Conservation (phyloP, 129 eudicot genomes). For the Pulicaria dysenterica region DNA sequence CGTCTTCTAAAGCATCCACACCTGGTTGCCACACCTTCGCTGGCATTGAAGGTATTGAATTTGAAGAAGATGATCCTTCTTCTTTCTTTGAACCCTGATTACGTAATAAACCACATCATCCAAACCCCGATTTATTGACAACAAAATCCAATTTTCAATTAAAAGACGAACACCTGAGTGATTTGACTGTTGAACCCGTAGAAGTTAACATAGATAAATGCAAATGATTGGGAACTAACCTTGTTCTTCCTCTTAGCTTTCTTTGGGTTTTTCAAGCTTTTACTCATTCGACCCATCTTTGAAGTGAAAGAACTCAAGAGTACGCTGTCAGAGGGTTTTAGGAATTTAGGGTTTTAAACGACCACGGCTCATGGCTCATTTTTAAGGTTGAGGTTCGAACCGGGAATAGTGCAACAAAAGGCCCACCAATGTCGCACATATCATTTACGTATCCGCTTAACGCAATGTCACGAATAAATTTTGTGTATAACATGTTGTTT, state of each 20-base stretch:
- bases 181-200: not conserved
- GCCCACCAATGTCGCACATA: not conserved
- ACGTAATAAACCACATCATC: not conserved
- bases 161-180: not conserved
- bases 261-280: slow-evolving; percentile 75
- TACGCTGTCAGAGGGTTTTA: slow-evolving; percentile 33
- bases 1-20: slow-evolving; percentile 86
- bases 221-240: slow-evolving; percentile 33
- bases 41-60: slow-evolving; percentile 49
- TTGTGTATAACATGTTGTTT: too few species aligned
- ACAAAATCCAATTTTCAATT: not conserved
- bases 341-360: slow-evolving; percentile 49
- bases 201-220: not conserved
- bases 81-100: slow-evolving; percentile 60
- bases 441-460: too few species aligned
- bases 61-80: slow-evolving; percentile 53
- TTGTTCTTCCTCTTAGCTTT: slow-evolving; percentile 78
- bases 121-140: not conserved
- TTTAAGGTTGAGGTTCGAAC: not conserved
- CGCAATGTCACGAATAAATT: too few species aligned
- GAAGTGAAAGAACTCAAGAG: not conserved
- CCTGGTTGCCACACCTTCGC: slow-evolving; percentile 98
- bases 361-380: not conserved
- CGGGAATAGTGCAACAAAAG: not conserved
- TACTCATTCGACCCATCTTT: slow-evolving; percentile 75